Conservation (phyloP, 2,329 filamentous ascomycete genomes). For the Penicillium verrucosum region DNA sequence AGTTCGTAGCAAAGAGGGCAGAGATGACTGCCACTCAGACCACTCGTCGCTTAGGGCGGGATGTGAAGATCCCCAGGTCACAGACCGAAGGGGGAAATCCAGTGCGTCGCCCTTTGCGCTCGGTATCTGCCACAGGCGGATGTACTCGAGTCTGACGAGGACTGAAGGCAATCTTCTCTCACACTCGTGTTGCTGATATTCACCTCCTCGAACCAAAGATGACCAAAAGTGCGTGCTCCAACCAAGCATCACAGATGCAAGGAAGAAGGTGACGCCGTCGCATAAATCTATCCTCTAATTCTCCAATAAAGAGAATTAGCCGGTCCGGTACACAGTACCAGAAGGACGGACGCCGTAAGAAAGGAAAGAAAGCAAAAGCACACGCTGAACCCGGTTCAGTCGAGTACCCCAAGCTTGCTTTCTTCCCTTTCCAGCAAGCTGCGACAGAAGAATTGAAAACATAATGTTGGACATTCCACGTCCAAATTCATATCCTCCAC, state of each 20-base stretch:
- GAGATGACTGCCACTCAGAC: not conserved
- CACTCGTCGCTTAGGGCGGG: constrained; percentile 8
- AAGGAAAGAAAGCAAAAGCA: constrained; percentile 11
- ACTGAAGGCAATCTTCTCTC: not conserved
- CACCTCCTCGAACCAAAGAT: constrained; percentile 9
- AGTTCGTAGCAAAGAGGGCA: not conserved
- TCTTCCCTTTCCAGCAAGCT: constrained; percentile 7
- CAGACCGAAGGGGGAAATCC: constrained; percentile 28
- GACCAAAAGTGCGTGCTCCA: constrained; percentile 15
- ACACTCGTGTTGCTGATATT: constrained; percentile 1
- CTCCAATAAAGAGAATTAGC: constrained; percentile 17
- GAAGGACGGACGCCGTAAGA: constrained; percentile 36
- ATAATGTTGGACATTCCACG: constrained; percentile 36
- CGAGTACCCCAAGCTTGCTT: not conserved
- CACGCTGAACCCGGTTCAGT: constrained; percentile 20
- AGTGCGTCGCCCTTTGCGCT: constrained; percentile 27
- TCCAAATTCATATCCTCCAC: constrained; percentile 43
- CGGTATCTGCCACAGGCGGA: constrained; percentile 30
- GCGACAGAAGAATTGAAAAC: constrained; percentile 34
- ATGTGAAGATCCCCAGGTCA: constrained; percentile 27
- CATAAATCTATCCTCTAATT: constrained; percentile 20
- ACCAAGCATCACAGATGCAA: constrained; percentile 38
- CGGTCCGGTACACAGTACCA: constrained; percentile 42
- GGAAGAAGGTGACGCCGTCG: constrained; percentile 22
- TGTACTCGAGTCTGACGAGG: constrained; percentile 8